Base-by-base conservation (phyloP, 2,329 filamentous ascomycete genomes). In the Cytospora schulzeri region DNA sequence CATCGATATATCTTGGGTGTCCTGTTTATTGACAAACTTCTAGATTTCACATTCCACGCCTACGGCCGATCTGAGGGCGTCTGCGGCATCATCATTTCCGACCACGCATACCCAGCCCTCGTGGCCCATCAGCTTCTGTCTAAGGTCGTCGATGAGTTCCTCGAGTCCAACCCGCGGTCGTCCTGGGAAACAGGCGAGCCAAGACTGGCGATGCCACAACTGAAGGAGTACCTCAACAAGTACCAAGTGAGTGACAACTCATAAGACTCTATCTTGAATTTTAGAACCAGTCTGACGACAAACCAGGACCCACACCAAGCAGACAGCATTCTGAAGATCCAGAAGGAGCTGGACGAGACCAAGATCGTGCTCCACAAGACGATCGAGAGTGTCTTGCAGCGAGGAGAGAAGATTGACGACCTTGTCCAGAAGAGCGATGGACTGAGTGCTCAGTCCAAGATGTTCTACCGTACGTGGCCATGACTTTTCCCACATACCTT, bases 291-390 rank as follows among this genome's bases (percentile, higher is more conserved):
- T 33, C 38, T 66, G n/a, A 66, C 53, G 15, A 31, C 17, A 45
- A 15, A 38, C 12, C 91, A 97, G 80, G 91, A 97, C 76, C 93
- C 94, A 15, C 83, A 88, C 73, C 86, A 96, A 79, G 93, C 92
- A 70, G 93, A 96, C 80, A 94, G 89, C 78, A 96, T 98, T 75
- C 87, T 92, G 83, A 93, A 92, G 84, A 97, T 99, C 72, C 94
- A 98, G 78, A 91, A 92, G 80, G 93, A 99, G 81, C 84, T 99
- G 67, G 93, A 98, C 74, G 93, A 66, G 83, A 98, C 94, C 67
- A 98, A 97, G 85, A 93, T 96, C 74, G 90, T 97, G 66, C 83
- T 99, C 72, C 93, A 98, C 81, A 96, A 98, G 86, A 97, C 95
- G 53, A 97, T 97, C 72, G 91, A 96, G 81, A 91, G 87, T 73